Evolutionary conservation across 208 protist genomes (phyloP).

Genomic region (Sergeia podlipaevii): DNA sequence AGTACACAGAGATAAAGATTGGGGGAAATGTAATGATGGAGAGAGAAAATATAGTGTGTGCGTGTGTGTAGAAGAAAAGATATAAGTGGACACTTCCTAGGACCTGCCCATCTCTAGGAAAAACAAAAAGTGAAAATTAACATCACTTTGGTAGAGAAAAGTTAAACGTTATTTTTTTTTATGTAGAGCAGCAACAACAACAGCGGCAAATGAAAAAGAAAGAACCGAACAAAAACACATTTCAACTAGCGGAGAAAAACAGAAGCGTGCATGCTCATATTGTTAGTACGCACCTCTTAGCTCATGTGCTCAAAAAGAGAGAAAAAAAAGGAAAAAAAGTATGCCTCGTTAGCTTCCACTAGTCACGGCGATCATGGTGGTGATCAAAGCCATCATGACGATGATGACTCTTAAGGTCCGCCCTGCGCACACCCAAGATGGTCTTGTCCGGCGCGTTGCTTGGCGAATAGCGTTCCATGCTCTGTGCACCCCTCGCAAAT

Average conservation of each 20-base stretch:
- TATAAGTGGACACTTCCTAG: no score
- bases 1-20: slow-evolving; percentile 5
- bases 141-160: neutral
- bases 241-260: no score
- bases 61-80: neutral
- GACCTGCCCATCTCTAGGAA: no score
- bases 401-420: slow-evolving; percentile 35
- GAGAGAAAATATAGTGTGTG: neutral
- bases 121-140: no score
- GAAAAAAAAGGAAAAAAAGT: no score
- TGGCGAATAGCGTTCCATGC: slow-evolving; percentile 78
- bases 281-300: neutral
- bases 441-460: slow-evolving; percentile 74
- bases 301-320: no score
- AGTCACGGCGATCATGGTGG: neutral
- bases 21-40: neutral
- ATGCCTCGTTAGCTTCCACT: no score
- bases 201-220: no score
- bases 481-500: slow-evolving; percentile 72
- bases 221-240: no score
- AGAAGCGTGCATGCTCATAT: neutral
- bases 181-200: no score
- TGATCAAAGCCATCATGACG: slow-evolving; percentile 2
- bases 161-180: neutral
- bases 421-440: slow-evolving; percentile 70